Evolutionary conservation across 345 rosid genomes (phyloP).

Genomic region (Aquilaria yunnanensis): DNA sequence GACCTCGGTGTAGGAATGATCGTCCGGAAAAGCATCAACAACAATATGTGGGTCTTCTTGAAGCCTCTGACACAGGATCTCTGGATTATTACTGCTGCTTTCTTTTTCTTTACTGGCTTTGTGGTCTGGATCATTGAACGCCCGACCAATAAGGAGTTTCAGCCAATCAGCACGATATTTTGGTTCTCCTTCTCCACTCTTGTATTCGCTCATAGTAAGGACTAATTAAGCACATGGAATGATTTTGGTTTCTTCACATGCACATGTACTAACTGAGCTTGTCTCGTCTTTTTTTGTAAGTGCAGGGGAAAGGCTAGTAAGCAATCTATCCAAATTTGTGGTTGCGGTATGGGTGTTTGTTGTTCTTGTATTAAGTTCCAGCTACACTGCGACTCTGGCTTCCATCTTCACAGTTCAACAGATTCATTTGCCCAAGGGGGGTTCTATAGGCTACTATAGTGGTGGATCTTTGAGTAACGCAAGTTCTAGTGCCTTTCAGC

Average conservation of each 20-base stretch:
- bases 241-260: background rate
- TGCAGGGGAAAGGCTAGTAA: conserved; percentile 20
- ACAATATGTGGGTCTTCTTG: conserved; percentile 20
- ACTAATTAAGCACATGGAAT: background rate
- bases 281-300: background rate
- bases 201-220: conserved; percentile 20
- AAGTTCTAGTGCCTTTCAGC: background rate
- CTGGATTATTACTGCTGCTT: conserved; percentile 21
- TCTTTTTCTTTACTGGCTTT: conserved; percentile 21
- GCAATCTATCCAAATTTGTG: conserved; percentile 14
- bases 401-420: conserved; percentile 17
- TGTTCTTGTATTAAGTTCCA: conserved; percentile 17
- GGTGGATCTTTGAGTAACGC: background rate
- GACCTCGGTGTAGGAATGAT: conserved; percentile 22
- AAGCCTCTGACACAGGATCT: conserved; percentile 17
- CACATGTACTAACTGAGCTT: background rate
- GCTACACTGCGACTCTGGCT: conserved; percentile 21
- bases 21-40: conserved; percentile 15
- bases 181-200: conserved; percentile 22
- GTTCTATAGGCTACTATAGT: background rate
- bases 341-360: conserved; percentile 25
- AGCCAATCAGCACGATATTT: background rate
- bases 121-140: conserved; percentile 26
- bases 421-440: background rate
- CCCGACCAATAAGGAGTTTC: background rate